Base-by-base conservation (phyloP, 2,329 filamentous ascomycete genomes). In the Xylariaceae sp. region DNA sequence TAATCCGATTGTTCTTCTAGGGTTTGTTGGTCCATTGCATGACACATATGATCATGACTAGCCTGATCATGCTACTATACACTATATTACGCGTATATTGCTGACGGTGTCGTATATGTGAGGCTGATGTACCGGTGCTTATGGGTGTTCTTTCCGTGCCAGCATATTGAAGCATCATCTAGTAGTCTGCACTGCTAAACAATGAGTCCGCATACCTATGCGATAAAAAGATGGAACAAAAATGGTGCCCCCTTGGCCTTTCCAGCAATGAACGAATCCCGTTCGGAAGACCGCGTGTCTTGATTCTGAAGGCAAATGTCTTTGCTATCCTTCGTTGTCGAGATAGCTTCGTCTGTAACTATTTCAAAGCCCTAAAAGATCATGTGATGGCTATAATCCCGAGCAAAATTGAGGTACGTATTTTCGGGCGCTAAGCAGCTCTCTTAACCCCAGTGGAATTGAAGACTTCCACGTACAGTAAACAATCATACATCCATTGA, bases 91-190 rank as follows among this genome's bases (percentile, higher is more conserved):
- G 58, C 66, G 66, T 4, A 60, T 62, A 28, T 65, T 63, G 40
- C 63, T 64, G 5, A 63, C 61, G 6, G 64, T 67, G 57, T 66
- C 71, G 62, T 73, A 62, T 59, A 63, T 63, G 49, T 65, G 56
- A 9, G 59, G 59, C 39, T 65, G 58, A 48, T 65, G 63, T 55
- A 64, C 62, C 1, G 63, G 63, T 44, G n/a, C n/a, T 61, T 70
- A 54, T 76, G 73, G 14, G 75, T 65, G 54, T 74, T 75, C 57
- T 72, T 69, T 45, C 74, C 73, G 50, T 76, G 73, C 73, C 74
- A 76, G 67, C 74, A 76, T 12, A n/a, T n/a, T n/a, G n/a, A n/a
- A n/a, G n/a, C n/a, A n/a, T n/a, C n/a, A n/a, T n/a, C n/a, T n/a
- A n/a, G n/a, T n/a, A n/a, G n/a, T n/a, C n/a, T n/a, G n/a, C n/a